A percentile compares a stretch with the other conserved stretches of the same genome.
phyloP scores from a whole-genome alignment of 345 rosid species.

The Eucalyptus pauciflora region DNA sequence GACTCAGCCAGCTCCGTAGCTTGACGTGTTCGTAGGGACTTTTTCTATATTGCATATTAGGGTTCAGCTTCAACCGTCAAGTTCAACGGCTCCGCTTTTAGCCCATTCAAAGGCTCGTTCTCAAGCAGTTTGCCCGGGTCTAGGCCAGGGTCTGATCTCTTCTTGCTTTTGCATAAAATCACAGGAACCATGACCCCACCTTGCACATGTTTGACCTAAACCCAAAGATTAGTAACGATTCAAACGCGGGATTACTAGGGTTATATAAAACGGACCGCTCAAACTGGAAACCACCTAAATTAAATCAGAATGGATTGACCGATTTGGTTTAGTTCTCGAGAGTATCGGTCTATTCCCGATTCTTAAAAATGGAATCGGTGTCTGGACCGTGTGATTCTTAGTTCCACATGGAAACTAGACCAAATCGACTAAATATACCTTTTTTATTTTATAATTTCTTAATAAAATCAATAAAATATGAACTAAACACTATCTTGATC shows the following conservation, averaged over 20 bases:
- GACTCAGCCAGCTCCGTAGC: not conserved
- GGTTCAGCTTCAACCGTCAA: not conserved
- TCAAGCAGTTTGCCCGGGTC: not conserved
- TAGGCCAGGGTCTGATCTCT: not conserved
- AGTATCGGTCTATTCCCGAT: accelerated
- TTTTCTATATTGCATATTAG: not conserved
- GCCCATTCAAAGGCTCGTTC: not conserved
- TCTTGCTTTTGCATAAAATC: not conserved
- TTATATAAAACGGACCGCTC: no score
- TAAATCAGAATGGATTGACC: accelerated
- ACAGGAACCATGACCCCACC: not conserved
- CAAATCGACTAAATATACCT: no score
- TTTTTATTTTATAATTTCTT: no score
- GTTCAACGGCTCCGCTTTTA: not conserved
- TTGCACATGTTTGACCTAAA: not conserved
- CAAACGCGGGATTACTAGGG: not conserved
- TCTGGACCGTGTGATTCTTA: accelerated
- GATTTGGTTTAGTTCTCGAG: no score
- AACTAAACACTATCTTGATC: no score
- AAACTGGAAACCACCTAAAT: no score
- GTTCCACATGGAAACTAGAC: accelerated
- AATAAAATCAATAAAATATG: no score
- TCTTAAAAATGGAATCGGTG: no score
- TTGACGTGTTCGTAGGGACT: not conserved
- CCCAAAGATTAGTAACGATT: not conserved